Conservation (phyloP, 2,329 filamentous ascomycete species). For the Scedosporium minutisporum region DNA sequence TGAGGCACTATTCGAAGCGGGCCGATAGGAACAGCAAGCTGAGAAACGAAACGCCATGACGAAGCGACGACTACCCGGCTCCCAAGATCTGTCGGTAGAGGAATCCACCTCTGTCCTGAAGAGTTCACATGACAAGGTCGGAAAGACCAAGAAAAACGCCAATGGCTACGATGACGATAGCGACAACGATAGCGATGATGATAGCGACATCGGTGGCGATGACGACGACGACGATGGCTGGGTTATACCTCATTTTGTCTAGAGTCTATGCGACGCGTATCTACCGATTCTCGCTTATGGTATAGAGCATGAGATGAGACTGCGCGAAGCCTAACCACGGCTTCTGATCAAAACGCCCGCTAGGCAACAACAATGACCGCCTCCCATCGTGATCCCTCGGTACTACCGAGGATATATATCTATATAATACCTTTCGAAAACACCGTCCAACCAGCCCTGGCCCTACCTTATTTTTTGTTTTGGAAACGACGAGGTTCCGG, state of each 20-base stretch:
- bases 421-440: not conserved
- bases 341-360: not conserved
- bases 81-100: not conserved
- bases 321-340: not conserved
- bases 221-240: not conserved
- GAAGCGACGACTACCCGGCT: not conserved
- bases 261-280: slow-evolving; percentile 3
- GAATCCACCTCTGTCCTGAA: not conserved
- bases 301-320: not conserved
- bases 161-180: not conserved
- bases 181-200: not conserved
- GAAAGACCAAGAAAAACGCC: not conserved
- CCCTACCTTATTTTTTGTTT: not conserved
- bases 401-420: not conserved
- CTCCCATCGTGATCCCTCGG: not conserved
- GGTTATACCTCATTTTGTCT: not conserved
- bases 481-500: not conserved
- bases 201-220: not conserved
- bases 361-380: not conserved
- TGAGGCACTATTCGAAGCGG: slow-evolving; percentile 30
- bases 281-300: not conserved
- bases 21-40: slow-evolving; percentile 13
- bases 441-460: not conserved
- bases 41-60: not conserved
- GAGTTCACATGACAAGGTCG: no score